A percentile compares a stretch with the other conserved stretches of the same genome.
These are phyloP conservation scores for Daldinia loculata DNA, from an alignment of 495 filamentous ascomycete genomes.

Conservation along the genomic window DNA sequence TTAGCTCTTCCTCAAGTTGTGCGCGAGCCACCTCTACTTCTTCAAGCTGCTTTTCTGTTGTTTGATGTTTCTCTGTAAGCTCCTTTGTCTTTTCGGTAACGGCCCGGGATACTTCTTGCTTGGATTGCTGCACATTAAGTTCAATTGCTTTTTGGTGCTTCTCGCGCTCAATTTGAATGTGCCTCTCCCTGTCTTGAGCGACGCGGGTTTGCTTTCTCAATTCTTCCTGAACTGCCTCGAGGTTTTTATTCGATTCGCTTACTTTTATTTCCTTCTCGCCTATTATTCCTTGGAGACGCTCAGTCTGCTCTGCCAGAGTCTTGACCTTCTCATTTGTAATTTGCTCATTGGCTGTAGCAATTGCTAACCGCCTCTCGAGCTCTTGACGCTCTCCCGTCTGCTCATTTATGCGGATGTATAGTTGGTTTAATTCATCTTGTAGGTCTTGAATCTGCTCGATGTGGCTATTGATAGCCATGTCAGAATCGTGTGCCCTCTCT, in stretches of 20 bases:
- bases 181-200: slow-evolving; percentile 24
- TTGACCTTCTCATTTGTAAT: slow-evolving; percentile 12
- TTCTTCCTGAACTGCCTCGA: slow-evolving; percentile 35
- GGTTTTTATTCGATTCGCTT: slow-evolving; percentile 22
- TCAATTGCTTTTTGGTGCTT: slow-evolving; percentile 23
- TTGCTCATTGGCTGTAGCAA: slow-evolving; percentile 7
- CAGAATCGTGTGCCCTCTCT: slow-evolving; percentile 15
- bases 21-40: slow-evolving; percentile 24
- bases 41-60: slow-evolving; percentile 28
- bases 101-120: slow-evolving; percentile 30
- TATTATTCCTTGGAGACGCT: slow-evolving; percentile 11
- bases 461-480: slow-evolving; percentile 27
- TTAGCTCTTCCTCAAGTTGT: slow-evolving; percentile 37
- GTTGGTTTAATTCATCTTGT: slow-evolving; percentile 38
- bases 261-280: slow-evolving; percentile 24
- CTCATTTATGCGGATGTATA: slow-evolving; percentile 17
- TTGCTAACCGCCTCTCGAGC: slow-evolving; percentile 1
- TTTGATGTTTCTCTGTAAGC: slow-evolving; percentile 16
- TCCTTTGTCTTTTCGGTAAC: slow-evolving; percentile 31
- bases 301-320: slow-evolving; percentile 18
- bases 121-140: slow-evolving; percentile 24
- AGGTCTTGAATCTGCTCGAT: slow-evolving; percentile 31
- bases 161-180: slow-evolving; percentile 27
- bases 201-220: slow-evolving; percentile 16
- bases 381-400: slow-evolving; percentile 29